These are phyloP conservation scores for Cryphonectria japonica DNA, from an alignment of 2,329 filamentous ascomycete genomes.

Conservation along the genomic window DNA sequence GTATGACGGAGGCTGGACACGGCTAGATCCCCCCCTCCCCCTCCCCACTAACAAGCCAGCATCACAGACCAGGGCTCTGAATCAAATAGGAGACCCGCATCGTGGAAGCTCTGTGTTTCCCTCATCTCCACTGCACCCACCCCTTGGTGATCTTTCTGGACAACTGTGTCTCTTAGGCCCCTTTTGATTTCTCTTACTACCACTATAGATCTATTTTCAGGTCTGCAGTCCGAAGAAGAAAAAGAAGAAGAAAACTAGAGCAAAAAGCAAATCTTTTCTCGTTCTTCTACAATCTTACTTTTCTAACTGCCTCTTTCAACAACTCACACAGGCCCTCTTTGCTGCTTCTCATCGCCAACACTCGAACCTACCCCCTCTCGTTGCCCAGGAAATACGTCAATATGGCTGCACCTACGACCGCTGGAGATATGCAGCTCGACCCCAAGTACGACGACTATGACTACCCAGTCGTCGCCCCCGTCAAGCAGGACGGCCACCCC, in stretches of 20 bases:
- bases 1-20: constrained; percentile 12
- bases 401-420: constrained; percentile 35
- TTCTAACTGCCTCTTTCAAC: background rate
- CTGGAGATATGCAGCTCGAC: constrained; percentile 63
- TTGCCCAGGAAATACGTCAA: constrained; percentile 15
- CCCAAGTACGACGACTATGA: constrained; percentile 97
- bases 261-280: constrained; percentile 3
- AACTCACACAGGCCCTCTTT: background rate
- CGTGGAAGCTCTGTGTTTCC: constrained; percentile 5
- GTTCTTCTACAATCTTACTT: background rate
- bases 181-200: constrained; percentile 17
- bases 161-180: constrained; percentile 28
- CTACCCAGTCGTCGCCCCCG: constrained; percentile 78
- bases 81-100: constrained; percentile 24
- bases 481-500: constrained; percentile 75
- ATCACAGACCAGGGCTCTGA: constrained; percentile 16
- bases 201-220: constrained; percentile 15
- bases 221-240: constrained; percentile 1
- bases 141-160: constrained; percentile 29
- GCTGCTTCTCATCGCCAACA: constrained; percentile 19
- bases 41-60: constrained; percentile 22
- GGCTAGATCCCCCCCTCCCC: background rate
- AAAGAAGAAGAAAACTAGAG: constrained; percentile 2
- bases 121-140: constrained; percentile 19
- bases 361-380: background rate